Percentiles rank a stretch among this genome's conserved stretches.
These are phyloP conservation scores for Xanthoconium separans DNA, from an alignment of 1,284 basidiomycete species.

Conservation along the genomic window DNA sequence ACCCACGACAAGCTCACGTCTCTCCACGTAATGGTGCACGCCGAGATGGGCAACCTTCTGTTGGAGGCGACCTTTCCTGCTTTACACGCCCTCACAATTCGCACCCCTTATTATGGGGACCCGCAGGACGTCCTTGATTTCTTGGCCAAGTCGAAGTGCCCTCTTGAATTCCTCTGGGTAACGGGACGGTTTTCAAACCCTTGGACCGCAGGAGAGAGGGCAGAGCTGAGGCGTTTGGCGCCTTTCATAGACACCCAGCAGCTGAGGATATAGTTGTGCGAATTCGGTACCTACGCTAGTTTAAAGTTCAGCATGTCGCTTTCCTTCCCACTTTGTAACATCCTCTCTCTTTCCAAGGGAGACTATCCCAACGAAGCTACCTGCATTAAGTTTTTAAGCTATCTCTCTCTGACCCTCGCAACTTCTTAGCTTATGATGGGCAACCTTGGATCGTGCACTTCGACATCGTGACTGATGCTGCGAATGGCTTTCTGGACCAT, in stretches of 20 bases:
- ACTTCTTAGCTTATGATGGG: conserved; percentile 61
- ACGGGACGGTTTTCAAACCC: not conserved
- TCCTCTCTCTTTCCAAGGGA: no score
- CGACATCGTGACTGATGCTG: conserved; percentile 54
- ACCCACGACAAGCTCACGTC: not conserved
- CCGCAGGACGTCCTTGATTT: not conserved
- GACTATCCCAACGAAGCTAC: no score
- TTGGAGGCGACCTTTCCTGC: not conserved
- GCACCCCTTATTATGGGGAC: not conserved
- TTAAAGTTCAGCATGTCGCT: no score
- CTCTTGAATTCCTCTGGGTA: not conserved
- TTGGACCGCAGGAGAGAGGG: not conserved
- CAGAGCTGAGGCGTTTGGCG: not conserved
- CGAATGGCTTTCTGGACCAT: conserved; percentile 61
- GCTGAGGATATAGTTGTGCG: no score
- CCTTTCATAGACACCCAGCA: no score
- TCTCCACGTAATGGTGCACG: not conserved
- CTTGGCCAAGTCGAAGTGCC: not conserved
- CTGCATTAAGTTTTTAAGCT: no score
- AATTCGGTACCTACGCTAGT: no score
- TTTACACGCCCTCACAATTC: not conserved
- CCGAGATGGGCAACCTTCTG: not conserved
- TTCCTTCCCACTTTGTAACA: no score
- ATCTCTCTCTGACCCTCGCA: conserved; percentile 64
- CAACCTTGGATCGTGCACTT: conserved; percentile 51